phyloP scores from a whole-genome alignment of 345 rosid species.

The Eucalyptus erythrocorys region DNA sequence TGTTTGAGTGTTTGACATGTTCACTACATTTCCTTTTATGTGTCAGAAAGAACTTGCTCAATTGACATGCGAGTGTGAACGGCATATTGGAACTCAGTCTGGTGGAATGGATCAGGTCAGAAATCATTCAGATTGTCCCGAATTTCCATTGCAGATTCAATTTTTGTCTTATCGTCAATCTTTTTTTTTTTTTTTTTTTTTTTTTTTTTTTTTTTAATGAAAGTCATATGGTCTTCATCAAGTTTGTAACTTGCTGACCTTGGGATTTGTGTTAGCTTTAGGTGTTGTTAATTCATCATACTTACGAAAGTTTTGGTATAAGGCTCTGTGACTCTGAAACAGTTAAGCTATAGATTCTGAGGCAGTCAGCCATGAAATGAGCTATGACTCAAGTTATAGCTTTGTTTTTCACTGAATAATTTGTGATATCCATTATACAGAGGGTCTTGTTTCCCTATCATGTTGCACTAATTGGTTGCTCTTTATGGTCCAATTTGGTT shows the following conservation, averaged over 20 bases:
- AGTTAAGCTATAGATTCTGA: background rate
- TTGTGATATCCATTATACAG: background rate
- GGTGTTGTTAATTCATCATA: background rate
- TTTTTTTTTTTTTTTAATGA: background rate
- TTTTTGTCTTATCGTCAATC: background rate
- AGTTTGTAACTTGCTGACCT: background rate
- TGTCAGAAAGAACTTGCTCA: constrained; percentile 95
- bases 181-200: background rate
- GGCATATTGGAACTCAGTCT: constrained; percentile 94
- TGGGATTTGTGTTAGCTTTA: background rate
- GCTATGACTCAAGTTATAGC: background rate
- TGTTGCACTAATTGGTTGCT: background rate
- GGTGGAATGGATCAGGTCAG: constrained; percentile 99
- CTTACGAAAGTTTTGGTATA: background rate
- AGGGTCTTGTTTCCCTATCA: background rate
- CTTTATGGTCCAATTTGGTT: background rate
- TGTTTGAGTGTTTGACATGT: background rate
- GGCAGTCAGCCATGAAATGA: background rate
- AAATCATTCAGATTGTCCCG: background rate
- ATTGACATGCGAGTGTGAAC: constrained; percentile 88
- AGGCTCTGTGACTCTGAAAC: background rate
- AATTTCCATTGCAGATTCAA: background rate
- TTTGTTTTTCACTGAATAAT: background rate
- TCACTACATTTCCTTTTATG: background rate
- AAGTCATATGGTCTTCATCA: background rate